Evolutionary conservation across 2,329 filamentous ascomycete species (phyloP), one percentile per base, ranked within the genome.

Genomic region (Apiospora marii): DNA sequence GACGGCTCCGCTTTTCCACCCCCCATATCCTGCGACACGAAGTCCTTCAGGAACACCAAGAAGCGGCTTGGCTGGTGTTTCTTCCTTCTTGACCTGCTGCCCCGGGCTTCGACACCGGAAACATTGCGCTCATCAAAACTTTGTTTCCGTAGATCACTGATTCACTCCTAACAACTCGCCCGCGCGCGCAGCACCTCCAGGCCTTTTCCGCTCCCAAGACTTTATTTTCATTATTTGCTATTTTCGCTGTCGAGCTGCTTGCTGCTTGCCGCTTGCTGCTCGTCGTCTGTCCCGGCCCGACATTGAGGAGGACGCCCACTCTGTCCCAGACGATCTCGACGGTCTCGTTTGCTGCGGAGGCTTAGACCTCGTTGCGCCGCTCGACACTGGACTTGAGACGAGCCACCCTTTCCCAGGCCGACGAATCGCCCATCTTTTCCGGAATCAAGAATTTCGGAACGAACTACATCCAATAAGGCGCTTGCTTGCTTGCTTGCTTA

Each of bases 111-210:
- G 58, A 61, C 48, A 64, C 51, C 51, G 73, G 69, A 73, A 74
- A 74, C 71, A 75, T 70, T 70, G 58, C 69, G 49, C 70, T 37
- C 58, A 70, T 58, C 73, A 61, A 77, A 78, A 76, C 73, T 71
- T 75, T 77, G 74, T 77, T 78, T 69, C 75, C 74, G 77, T 73
- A 75, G 77, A 76, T 77, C 75, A 73, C 74, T 73, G 70, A 72
- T 72, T 76, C 73, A 76, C 73, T 73, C 74, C 70, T 69, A 49
- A 22, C 67, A 46, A 69, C 67, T 16, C 67, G 67, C 72, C 53
- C 12, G 58, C 34, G 30, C 58, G 58, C 34, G 53, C 53, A 16
- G 2, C 13, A 51, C 22, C 22, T 64, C 14, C 7, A 19, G n/a
- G 7, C 37, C 30, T 37, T 22, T 64, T 64, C 30, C 30, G 4